Base-by-base conservation (phyloP, 2,329 filamentous ascomycete species). In the Aureobasidium sp. region DNA sequence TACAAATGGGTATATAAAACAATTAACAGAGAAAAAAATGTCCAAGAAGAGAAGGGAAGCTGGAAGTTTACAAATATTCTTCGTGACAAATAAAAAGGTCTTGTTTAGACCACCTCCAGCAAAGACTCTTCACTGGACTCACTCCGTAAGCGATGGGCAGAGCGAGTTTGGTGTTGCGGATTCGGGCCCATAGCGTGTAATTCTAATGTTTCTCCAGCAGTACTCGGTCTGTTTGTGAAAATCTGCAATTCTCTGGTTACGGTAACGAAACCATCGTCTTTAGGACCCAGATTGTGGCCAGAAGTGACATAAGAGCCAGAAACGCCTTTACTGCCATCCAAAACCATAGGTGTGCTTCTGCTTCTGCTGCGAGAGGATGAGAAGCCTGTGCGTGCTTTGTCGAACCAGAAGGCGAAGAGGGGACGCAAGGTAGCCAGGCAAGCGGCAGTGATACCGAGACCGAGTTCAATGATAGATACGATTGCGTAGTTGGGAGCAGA, bases 361-460 rank as follows among this genome's bases (percentile, higher is more conserved):
- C n/a, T 36, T 12, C 37, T 26, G n/a, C 34, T 26, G 3, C 39
- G 41, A 9, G 60, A 55, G 3, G 39, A 39, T 3, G 48, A 29
- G 7, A 56, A 37, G 17, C 29, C 29, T 5, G 44, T 56, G 8
- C 60, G 60, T 27, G 59, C 64, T 34, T 59, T 63, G 37, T 63
- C 56, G 32, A 67, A 63, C 37, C 66, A 67, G 29, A 62, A 63
- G 37, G 63, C 62, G 62, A 73, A 70, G 2, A 75, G 64, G 5
- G 73, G 71, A 17, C 72, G 68, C 7, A 74, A 63, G 1, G 73
- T 71, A 1, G 71, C 69, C 1, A 72, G 63, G 3, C 68, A 71
- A 2, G 71, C 68, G 26, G 73, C 73, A 5, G 68, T 66, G 15
- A 74, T 71, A 17, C 71, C 72, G 5, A 74, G 63, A 17, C 72